A percentile compares a stretch with the other conserved stretches of the same genome.
These are phyloP conservation scores for Solanum okadae DNA, from an alignment of 257 asterid genomes.

Conservation along the genomic window DNA sequence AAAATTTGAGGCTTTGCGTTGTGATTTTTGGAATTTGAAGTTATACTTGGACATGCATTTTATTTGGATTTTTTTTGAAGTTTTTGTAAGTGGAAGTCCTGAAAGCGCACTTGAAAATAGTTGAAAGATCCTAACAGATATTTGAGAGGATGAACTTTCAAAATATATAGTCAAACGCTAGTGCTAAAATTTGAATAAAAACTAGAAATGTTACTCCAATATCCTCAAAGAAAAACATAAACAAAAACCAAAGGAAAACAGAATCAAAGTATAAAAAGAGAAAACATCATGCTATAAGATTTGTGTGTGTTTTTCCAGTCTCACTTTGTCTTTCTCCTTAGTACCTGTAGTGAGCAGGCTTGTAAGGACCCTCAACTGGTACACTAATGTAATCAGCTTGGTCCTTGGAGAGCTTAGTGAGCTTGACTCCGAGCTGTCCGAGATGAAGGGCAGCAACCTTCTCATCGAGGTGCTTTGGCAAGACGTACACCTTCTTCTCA, in stretches of 20 bases:
- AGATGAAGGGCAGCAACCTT: slow-evolving; percentile 60
- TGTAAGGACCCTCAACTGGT: slow-evolving; percentile 59
- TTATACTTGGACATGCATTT: neutral
- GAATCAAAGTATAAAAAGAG: neutral
- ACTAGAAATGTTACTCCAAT: neutral
- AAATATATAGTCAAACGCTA: neutral
- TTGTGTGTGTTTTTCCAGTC: neutral
- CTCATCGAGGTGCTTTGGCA: slow-evolving; percentile 60
- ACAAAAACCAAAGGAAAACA: neutral
- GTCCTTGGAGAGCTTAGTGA: slow-evolving; percentile 39
- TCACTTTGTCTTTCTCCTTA: neutral
- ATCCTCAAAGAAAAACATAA: neutral
- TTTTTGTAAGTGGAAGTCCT: neutral
- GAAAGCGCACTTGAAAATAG: neutral
- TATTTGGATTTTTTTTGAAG: neutral
- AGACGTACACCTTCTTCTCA: slow-evolving; percentile 47
- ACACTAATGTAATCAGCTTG: slow-evolving; percentile 47
- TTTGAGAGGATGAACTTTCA: neutral
- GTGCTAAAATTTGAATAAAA: neutral
- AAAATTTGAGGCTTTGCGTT: neutral
- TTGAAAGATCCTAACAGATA: neutral
- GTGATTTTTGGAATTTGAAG: neutral
- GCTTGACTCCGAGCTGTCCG: slow-evolving; percentile 52
- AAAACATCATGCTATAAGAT: neutral
- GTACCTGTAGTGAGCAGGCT: slow-evolving; percentile 55